These are phyloP conservation scores for Crepidotus sp. DNA, from an alignment of 1,284 basidiomycete species.

Conservation along the genomic window DNA sequence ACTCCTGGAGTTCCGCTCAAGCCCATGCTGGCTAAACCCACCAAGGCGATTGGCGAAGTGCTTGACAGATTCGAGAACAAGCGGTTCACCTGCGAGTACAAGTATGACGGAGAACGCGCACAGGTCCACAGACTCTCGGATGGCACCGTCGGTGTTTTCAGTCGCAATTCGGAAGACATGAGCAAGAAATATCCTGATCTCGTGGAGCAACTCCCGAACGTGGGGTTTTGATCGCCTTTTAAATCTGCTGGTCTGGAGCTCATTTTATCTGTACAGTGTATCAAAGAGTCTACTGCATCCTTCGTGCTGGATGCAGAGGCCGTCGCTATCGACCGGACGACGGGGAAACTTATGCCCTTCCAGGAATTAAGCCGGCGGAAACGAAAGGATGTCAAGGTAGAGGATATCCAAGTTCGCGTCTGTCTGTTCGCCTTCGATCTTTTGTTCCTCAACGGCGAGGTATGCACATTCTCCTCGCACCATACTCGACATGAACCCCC, in stretches of 20 bases:
- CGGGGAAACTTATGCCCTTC: constrained; percentile 86
- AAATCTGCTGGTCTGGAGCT: not conserved
- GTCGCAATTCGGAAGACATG: constrained; percentile 98
- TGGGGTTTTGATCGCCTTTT: constrained; percentile 30
- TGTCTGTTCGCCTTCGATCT: constrained; percentile 96
- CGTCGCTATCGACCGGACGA: constrained; percentile 87
- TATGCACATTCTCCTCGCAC: constrained; percentile 27
- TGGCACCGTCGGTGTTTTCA: constrained; percentile 83
- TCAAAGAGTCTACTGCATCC: constrained; percentile 73
- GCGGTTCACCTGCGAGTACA: constrained; percentile 98
- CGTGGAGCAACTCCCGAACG: constrained; percentile 84
- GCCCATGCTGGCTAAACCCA: constrained; percentile 99
- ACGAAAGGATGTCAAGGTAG: constrained; percentile 93
- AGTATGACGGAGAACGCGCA: constrained; percentile 98
- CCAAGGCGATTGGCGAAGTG: constrained; percentile 98
- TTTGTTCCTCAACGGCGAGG: constrained; percentile 90
- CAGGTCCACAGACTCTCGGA: constrained; percentile 83
- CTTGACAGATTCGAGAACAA: constrained; percentile 95
- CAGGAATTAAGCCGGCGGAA: constrained; percentile 94
- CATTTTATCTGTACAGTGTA: constrained; percentile 46
- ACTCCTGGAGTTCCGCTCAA: constrained; percentile 96
- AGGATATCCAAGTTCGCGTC: constrained; percentile 93
- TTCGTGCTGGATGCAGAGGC: constrained; percentile 97
- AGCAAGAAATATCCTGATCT: constrained; percentile 98
- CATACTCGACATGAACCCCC: constrained; percentile 6